Percentiles rank a stretch among this genome's conserved stretches.
Evolutionary conservation across 768 basidiomycete species (phyloP).

Genomic region (Cystofilobasidium ferigula): DNA sequence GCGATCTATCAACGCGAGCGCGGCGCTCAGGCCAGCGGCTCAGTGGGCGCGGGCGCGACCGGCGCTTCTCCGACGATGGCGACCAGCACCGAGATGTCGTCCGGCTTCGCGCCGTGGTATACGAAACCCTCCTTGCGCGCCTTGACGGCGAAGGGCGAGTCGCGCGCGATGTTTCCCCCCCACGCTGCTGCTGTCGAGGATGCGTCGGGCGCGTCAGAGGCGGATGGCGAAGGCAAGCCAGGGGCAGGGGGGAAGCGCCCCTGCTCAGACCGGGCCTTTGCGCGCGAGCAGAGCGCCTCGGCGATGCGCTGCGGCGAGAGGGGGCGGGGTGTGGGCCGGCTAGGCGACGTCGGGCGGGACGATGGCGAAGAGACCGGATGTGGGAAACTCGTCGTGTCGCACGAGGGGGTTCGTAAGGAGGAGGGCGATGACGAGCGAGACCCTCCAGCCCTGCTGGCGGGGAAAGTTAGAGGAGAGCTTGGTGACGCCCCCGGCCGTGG

Average conservation of each 20-base stretch:
- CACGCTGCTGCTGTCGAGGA: too few species aligned
- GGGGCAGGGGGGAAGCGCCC: neutral
- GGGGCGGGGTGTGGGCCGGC: conserved; percentile 23
- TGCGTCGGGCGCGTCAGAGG: neutral
- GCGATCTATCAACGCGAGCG: too few species aligned
- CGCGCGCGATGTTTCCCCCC: neutral
- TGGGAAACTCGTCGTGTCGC: too few species aligned
- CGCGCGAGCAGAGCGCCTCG: conserved; percentile 36
- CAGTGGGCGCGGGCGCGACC: too few species aligned
- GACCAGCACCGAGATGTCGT: conserved; percentile 19
- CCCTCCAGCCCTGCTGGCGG: conserved; percentile 14
- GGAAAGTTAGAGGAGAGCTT: neutral
- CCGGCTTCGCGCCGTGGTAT: neutral
- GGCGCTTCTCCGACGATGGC: conserved; percentile 24
- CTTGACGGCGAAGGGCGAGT: neutral
- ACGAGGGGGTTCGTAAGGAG: too few species aligned
- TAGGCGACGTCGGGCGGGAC: conserved; percentile 27
- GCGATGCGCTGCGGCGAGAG: conserved; percentile 37
- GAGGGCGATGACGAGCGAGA: conserved; percentile 17
- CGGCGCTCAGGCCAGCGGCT: too few species aligned
- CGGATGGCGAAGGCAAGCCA: neutral
- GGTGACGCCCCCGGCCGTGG: conserved; percentile 18
- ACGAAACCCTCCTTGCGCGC: neutral
- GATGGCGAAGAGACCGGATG: conserved; percentile 30
- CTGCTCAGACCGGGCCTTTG: conserved; percentile 25